These are phyloP conservation scores for Schizonepeta tenuifolia DNA, from an alignment of 257 asterid species.

Conservation along the genomic window DNA sequence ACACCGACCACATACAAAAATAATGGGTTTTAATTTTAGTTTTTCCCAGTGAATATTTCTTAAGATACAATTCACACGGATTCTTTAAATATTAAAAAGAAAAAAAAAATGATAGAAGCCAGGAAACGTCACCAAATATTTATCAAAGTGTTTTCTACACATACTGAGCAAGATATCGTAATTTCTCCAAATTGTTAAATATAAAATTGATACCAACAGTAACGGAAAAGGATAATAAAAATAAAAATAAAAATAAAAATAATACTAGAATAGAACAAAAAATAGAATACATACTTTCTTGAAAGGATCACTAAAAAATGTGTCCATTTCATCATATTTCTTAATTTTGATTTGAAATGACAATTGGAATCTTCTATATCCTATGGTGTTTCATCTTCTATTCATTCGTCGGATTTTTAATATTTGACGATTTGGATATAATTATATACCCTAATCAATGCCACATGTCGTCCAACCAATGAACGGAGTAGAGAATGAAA, in stretches of 20 bases:
- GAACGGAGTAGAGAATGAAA: no score
- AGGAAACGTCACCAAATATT: neutral
- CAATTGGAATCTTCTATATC: no score
- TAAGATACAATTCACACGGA: constrained; percentile 4
- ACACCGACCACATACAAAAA: constrained; percentile 13
- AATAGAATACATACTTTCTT: neutral
- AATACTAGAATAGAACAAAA: neutral
- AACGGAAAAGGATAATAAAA: no score
- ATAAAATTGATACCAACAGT: no score
- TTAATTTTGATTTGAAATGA: neutral
- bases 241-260: no score
- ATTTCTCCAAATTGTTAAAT: neutral
- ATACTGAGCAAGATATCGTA: neutral
- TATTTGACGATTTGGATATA: no score
- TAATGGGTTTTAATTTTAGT: neutral
- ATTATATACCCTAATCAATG: no score
- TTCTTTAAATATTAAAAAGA: neutral
- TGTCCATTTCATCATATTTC: neutral
- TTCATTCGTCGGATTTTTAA: no score
- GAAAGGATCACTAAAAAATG: neutral
- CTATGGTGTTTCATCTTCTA: no score
- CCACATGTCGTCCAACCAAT: no score
- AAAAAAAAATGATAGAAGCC: neutral
- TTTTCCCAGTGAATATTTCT: constrained; percentile 22
- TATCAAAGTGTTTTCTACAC: neutral